These are phyloP conservation scores for Vaccinium macrocarpon DNA, from an alignment of 148 eudicot species.

Conservation along the genomic window DNA sequence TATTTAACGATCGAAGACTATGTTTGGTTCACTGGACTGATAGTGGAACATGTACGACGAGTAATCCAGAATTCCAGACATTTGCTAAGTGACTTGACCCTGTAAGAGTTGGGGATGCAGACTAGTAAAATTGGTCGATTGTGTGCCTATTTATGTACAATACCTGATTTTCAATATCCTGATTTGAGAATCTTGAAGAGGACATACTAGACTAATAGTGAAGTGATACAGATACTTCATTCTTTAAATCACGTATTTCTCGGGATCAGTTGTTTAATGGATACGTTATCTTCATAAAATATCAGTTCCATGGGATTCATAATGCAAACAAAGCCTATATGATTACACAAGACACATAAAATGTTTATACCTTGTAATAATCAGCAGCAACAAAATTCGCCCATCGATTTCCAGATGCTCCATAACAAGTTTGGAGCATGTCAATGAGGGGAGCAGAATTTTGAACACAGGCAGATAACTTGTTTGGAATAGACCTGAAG, in stretches of 20 bases:
- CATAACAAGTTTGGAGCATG: slow-evolving; percentile 57
- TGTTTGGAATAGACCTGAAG: slow-evolving; percentile 45
- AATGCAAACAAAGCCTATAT: not conserved
- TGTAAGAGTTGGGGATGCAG: no score
- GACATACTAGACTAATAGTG: not conserved
- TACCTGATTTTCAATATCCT: not conserved
- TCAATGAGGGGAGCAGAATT: slow-evolving; percentile 43
- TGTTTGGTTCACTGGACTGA: not conserved
- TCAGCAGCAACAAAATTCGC: slow-evolving; percentile 79
- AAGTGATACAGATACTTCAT: not conserved
- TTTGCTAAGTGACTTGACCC: no score
- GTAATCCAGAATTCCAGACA: no score
- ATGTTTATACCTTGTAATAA: slow-evolving; percentile 50
- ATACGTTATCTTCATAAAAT: not conserved
- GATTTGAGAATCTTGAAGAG: not conserved
- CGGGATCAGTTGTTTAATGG: not conserved
- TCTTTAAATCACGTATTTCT: not conserved
- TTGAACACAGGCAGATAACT: slow-evolving; percentile 47
- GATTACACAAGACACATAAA: not conserved
- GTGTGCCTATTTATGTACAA: no score
- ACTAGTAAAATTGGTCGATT: not conserved
- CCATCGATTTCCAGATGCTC: slow-evolving; percentile 62
- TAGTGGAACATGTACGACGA: not conserved
- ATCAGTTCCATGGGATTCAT: not conserved
- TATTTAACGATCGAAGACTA: not conserved